A percentile compares a stretch with the other conserved stretches of the same genome.
Conservation (phyloP, 2,329 filamentous ascomycete species). For the Cadophora gregata region DNA sequence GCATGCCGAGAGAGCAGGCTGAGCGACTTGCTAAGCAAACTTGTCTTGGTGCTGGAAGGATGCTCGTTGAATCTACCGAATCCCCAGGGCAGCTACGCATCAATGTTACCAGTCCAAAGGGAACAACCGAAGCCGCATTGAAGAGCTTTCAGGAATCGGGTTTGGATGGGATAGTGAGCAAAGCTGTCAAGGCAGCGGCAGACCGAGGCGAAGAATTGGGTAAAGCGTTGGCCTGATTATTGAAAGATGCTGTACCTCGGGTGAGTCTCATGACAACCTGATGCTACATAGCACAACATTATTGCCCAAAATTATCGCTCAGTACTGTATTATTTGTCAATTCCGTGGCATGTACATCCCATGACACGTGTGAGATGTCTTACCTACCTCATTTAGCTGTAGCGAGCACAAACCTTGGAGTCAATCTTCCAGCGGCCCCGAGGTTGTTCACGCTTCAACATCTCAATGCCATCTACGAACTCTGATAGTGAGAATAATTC, state of each 20-base stretch:
- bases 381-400: too few relatives aligned
- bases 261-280: background rate
- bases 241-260: background rate
- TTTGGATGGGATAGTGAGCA: conserved; percentile 16
- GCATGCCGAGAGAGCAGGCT: conserved; percentile 21
- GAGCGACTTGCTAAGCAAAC: conserved; percentile 24
- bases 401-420: too few relatives aligned
- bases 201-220: conserved; percentile 19
- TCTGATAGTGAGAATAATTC: too few relatives aligned
- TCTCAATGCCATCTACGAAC: too few relatives aligned
- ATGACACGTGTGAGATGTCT: too few relatives aligned
- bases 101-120: conserved; percentile 23
- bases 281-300: background rate
- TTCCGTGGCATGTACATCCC: too few relatives aligned
- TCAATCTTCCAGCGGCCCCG: too few relatives aligned
- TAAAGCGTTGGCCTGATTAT: background rate
- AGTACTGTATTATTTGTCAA: too few relatives aligned
- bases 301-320: background rate
- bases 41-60: conserved; percentile 20
- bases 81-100: conserved; percentile 19
- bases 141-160: conserved; percentile 19
- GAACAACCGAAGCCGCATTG: conserved; percentile 20
- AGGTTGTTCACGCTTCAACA: too few relatives aligned
- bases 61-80: conserved; percentile 19
- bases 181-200: conserved; percentile 21